Base-by-base conservation (phyloP, 441 rosid species). In the Hypseocharis bilobata region DNA sequence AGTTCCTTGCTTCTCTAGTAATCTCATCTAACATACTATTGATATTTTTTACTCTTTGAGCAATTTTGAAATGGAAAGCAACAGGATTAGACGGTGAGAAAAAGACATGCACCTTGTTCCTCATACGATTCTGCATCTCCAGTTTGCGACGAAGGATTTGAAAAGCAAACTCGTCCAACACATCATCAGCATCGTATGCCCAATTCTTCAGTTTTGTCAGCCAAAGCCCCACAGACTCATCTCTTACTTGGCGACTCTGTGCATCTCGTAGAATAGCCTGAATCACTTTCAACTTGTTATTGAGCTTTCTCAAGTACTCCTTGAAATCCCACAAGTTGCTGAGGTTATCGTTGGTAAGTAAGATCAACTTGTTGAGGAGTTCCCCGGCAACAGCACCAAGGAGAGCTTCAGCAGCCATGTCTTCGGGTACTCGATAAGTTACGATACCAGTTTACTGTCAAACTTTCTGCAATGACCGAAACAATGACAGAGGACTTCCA, bases 221-320 rank as follows among this genome's bases (percentile, higher is more conserved):
- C 68, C 68, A 65, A 14, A 20, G 47, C 26, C 68, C 52, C 60
- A 65, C 60, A 51, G 47, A 8, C 7, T 23, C 16, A 14, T 52
- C 8, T 22, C 19, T 52, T 16, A 27, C 45, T 52, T 65, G 68
- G 29, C 20, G 57, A 40, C 45, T 38, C 34, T 65, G 60, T 13
- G 68, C 68, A 52, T 65, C 68, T 1, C 26, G 13, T 0, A 65
- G 49, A 28, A 65, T 42, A n/a, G 6, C 40, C 11, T 34, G 16
- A 27, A 65, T 65, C 61, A 23, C 20, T 0, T 11, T 38, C 13
- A 65, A 27, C 19, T 29, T 30, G 1, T 7, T 17, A 38, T 0
- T 23, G 0, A 65, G 68, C 22, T 65, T 65, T 36, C 42, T 57
- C 45, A 3, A n/a, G 3, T 65, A 40, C 3, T 65, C 68, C 49